Evolutionary conservation across 352 stramenopile genomes (phyloP), one percentile per base, ranked within the genome.

Genomic region (Blastocystis sp.): DNA sequence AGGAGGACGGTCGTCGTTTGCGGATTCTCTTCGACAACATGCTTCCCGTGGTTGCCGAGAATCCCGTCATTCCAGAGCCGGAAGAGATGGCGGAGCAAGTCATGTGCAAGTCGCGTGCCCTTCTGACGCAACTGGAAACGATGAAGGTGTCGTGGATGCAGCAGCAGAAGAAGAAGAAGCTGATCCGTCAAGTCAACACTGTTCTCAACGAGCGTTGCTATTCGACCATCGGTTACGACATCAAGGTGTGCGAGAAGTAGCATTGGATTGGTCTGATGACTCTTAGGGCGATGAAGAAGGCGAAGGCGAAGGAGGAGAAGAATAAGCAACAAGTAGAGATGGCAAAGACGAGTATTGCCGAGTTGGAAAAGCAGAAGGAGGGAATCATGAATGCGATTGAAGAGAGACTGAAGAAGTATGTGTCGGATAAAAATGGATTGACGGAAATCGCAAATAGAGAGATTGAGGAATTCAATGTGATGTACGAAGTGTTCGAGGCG

Each of bases 11-110:
- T 11, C 32, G 44, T 1, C 42, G 69, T 7, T 32, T 81, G 1
- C 69, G 69, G 24, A 32, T 81, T 29, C 0, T 81, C 11, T 81
- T 81, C 29, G 69, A 81, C 21, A 81, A 81, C 38, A 81, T 81
- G 69, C 46, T 81, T 1, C 69, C 69, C 2, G 48, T 81, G 4
- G 48, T 81, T 1, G 38, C 36, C 18, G 38, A 81, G 40, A 81
- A 81, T 49, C 69, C 69, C n/a, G 48, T 81, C 7, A 59, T 81
- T 64, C 69, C 69, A 0, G 69, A 81, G 2, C 69, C 69, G 4
- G 69, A 81, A 27, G 69, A 81, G 34, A 81, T 81, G 69, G 29
- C n/a, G 18, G 69, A 81, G 34, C 69, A 81, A 29, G 69, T 81
- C 16, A 44, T 38, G 29, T 61, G 69, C 24, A 81, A 81, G 46